A percentile compares a stretch with the other conserved stretches of the same genome.
Evolutionary conservation across 192 early-diverging fungal species (phyloP).

Genomic region (Entomortierella beljakovae): DNA sequence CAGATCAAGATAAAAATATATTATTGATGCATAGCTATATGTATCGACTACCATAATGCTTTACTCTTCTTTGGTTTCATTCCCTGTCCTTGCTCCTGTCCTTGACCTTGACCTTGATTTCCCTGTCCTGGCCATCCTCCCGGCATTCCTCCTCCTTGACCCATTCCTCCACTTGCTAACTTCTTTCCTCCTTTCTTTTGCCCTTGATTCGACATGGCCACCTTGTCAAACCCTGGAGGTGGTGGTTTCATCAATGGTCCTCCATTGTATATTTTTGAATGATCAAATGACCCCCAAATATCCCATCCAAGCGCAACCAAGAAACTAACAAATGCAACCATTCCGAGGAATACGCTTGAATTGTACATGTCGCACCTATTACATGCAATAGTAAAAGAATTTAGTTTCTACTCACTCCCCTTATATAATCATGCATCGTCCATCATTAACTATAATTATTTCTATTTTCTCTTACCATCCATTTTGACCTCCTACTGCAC

Average conservation of each 20-base stretch:
- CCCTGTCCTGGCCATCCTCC: slow-evolving; percentile 16
- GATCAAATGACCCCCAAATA: slow-evolving; percentile 46
- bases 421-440: not conserved
- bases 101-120: not conserved
- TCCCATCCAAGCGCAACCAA: slow-evolving; percentile 36
- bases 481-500: slow-evolving; percentile 40
- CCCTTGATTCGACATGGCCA: not conserved
- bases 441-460: not conserved
- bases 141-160: not conserved
- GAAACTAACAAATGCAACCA: slow-evolving; percentile 27
- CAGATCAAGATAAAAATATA: not conserved
- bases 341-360: slow-evolving; percentile 33
- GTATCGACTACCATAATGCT: slow-evolving; percentile 23
- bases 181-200: not conserved
- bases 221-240: slow-evolving; percentile 34
- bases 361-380: slow-evolving; percentile 54
- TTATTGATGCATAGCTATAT: not conserved
- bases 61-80: slow-evolving; percentile 39
- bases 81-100: slow-evolving; percentile 1
- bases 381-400: no score
- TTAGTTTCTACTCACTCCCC: no score
- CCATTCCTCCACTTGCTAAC: not conserved
- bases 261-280: slow-evolving; percentile 14
- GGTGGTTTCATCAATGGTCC: slow-evolving; percentile 31
- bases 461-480: slow-evolving; percentile 30